Percentiles rank a stretch among this genome's conserved stretches.
These are phyloP conservation scores for Phalaenopsis hybrid DNA, from an alignment of 116 monocot species.

Conservation along the genomic window DNA sequence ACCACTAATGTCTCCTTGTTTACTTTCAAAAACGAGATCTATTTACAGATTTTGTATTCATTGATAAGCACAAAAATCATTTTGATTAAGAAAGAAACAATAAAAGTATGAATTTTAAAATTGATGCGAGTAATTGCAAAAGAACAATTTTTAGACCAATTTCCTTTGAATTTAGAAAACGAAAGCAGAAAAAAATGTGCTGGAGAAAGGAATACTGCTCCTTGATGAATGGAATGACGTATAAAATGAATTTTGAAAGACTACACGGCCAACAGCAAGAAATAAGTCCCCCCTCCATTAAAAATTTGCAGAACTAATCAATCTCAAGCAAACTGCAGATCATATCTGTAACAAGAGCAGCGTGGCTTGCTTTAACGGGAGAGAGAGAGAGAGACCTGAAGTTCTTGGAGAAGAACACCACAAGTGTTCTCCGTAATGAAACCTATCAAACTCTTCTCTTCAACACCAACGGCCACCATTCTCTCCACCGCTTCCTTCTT, in stretches of 20 bases:
- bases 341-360: background rate
- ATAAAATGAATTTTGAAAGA: background rate
- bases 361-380: background rate
- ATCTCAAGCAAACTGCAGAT: background rate
- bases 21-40: background rate
- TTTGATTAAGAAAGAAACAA: background rate
- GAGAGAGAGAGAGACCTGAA: constrained; percentile 21
- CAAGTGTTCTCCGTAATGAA: constrained; percentile 32
- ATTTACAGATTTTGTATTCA: background rate
- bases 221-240: background rate
- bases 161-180: background rate
- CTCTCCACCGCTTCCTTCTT: constrained; percentile 1
- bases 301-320: background rate
- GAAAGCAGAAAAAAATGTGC: background rate
- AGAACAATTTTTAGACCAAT: background rate
- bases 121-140: background rate
- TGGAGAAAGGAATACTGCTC: too few relatives aligned
- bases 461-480: constrained; percentile 14
- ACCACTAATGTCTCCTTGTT: background rate
- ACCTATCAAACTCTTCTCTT: background rate
- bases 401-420: constrained; percentile 32
- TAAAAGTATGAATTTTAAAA: background rate
- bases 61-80: background rate
- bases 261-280: background rate
- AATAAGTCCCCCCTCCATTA: background rate